Percentiles rank a stretch among this genome's conserved stretches.
Evolutionary conservation across 2,329 filamentous ascomycete species (phyloP).

Genomic region (Scytalidium lignicola): DNA sequence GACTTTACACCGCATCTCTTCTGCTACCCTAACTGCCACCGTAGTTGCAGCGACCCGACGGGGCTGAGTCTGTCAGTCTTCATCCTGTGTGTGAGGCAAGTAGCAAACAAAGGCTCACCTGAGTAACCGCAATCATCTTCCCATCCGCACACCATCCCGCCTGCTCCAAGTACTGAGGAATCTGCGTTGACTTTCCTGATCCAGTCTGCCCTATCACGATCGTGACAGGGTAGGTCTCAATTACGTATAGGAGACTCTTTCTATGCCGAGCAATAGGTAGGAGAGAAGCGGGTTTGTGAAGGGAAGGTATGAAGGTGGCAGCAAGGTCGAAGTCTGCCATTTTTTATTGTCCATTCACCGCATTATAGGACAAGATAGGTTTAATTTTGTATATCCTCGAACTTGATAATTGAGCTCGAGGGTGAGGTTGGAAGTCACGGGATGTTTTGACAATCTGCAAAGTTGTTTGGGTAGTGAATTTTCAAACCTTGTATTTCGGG

Average conservation of each 20-base stretch:
- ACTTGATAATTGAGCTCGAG: neutral
- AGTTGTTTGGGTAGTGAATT: too few species aligned
- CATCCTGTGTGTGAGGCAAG: neutral
- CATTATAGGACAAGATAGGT: constrained; percentile 1
- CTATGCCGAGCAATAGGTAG: constrained; percentile 84
- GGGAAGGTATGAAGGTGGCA: constrained; percentile 65
- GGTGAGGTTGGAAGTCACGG: too few species aligned
- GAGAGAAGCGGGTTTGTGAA: constrained; percentile 79
- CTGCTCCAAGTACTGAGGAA: constrained; percentile 84
- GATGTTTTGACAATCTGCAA: too few species aligned
- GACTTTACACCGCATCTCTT: constrained; percentile 79
- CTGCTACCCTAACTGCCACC: constrained; percentile 80
- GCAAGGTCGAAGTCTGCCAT: constrained; percentile 49
- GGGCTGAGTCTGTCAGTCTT: constrained; percentile 50
- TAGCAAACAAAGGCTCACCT: constrained; percentile 50
- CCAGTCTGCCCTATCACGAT: constrained; percentile 93
- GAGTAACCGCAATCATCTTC: constrained; percentile 81
- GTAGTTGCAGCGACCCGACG: constrained; percentile 87
- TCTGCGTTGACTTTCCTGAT: constrained; percentile 91
- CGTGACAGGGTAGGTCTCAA: constrained; percentile 79
- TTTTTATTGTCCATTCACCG: neutral
- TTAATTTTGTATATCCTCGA: neutral
- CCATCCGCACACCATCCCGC: constrained; percentile 85
- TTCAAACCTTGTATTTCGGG: too few species aligned
- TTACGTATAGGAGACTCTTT: constrained; percentile 73